Evolutionary conservation across 306 rosid species (phyloP).

Genomic region (Castanea mollissima): DNA sequence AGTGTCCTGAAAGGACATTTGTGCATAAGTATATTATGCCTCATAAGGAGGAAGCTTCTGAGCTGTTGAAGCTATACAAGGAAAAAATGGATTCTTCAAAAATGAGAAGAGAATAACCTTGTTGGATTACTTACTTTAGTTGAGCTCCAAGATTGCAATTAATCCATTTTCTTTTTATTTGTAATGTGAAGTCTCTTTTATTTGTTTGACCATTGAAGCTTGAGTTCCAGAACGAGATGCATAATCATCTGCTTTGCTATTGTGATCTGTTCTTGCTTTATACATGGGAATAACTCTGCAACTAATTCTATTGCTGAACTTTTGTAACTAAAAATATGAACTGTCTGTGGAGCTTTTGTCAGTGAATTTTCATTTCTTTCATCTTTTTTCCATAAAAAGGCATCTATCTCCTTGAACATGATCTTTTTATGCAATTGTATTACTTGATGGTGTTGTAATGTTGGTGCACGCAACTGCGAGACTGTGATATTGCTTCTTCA

Average conservation of each 20-base stretch:
- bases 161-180: neutral
- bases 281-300: neutral
- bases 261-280: neutral
- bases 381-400: neutral
- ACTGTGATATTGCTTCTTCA: too few relatives aligned
- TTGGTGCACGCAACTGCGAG: neutral
- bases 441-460: neutral
- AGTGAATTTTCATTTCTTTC: neutral
- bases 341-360: neutral
- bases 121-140: neutral
- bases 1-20: constrained; percentile 3
- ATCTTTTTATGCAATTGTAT: neutral
- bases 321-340: neutral
- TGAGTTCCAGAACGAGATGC: too few relatives aligned
- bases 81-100: constrained; percentile 3
- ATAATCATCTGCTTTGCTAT: too few relatives aligned
- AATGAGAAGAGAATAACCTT: neutral
- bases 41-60: constrained; percentile 26
- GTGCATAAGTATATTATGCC: constrained; percentile 22
- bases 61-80: constrained; percentile 25
- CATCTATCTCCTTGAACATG: neutral
- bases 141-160: neutral
- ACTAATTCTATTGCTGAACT: neutral
- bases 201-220: too few relatives aligned
- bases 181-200: too few relatives aligned